Base-by-base conservation (phyloP, 1,284 basidiomycete species). In the Cryptococcus hybrid region DNA sequence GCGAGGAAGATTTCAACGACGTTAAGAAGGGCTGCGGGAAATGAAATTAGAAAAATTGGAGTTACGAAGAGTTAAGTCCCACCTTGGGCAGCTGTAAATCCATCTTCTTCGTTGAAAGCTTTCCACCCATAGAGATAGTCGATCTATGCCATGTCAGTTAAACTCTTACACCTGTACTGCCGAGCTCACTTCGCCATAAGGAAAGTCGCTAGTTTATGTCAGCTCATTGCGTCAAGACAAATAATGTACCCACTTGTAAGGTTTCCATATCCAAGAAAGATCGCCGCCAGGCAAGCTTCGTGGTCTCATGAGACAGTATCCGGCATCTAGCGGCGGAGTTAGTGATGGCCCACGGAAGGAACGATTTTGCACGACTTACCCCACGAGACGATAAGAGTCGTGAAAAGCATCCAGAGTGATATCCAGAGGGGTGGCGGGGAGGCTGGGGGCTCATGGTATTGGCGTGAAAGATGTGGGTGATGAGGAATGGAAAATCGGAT, bases 81-180 rank as follows among this genome's bases (percentile, higher is more conserved):
- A 90, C 90, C 83, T 80, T 95, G 92, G 1, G 92, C 92, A 65
- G 85, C 89, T 9, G 91, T 86, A 77, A 95, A 96, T 0, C 92
- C 92, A 58, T 88, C 83, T 18, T 84, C 83, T 1, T 80, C 74
- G 58, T 86, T 76, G 47, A 86, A 81, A 0, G 88, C 83, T 37
- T 82, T 81, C 34, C 85, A 65, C 9, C 90, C 89, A 67, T 96
- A 95, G 9, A 85, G 84, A 59, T 81, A 80, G 70, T 89, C 88
- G 53, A 93, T 80, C 47, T 87, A 80, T 64, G 88, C 86, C 7
- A 9, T 38, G 45, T 43, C 37, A 45, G 37, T 43, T 40, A 15
- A 7, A 8, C 5, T 7, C 30, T 47, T 12, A n/a, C 15, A 7
- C 35, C 44, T 13, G 57, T 42, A 8, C 61, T 7, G 15, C 18